phyloP scores from a whole-genome alignment of 805 yeast species.

The Kuraishia cidri region DNA sequence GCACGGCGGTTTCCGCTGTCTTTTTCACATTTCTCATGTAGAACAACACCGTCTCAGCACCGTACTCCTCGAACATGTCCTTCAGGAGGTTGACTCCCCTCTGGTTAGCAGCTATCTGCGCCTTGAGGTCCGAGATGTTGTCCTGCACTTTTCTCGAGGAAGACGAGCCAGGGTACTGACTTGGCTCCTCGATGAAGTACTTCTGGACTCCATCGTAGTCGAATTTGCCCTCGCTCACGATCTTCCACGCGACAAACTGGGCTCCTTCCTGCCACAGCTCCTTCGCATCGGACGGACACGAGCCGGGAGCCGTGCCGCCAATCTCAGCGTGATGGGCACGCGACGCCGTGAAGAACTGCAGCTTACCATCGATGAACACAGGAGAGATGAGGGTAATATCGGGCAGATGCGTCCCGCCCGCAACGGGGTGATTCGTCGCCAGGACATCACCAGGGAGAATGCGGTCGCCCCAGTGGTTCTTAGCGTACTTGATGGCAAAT shows the following conservation, averaged over 20 bases:
- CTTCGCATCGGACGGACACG: conserved; percentile 46
- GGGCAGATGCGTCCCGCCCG: conserved; percentile 38
- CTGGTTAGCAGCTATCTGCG: conserved; percentile 41
- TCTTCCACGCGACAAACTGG: conserved; percentile 40
- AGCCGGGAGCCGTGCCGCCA: conserved; percentile 52
- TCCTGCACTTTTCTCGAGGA: conserved; percentile 48
- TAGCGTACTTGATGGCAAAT: conserved; percentile 25
- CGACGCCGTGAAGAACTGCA: conserved; percentile 45
- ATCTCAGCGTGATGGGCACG: conserved; percentile 59
- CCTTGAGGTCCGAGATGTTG: conserved; percentile 40
- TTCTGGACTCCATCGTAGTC: conserved; percentile 41
- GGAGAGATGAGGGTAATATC: conserved; percentile 52
- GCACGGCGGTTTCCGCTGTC: conserved; percentile 37
- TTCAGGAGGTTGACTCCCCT: conserved; percentile 37
- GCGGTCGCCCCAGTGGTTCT: conserved; percentile 25
- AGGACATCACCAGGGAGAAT: conserved; percentile 33
- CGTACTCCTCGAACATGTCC: conserved; percentile 33
- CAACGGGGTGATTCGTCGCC: conserved; percentile 31
- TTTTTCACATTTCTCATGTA: conserved; percentile 37
- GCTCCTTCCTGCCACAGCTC: conserved; percentile 49
- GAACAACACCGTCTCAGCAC: conserved; percentile 29
- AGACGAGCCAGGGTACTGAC: conserved; percentile 39
- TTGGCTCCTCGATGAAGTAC: conserved; percentile 38
- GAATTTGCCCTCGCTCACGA: conserved; percentile 37
- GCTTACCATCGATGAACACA: conserved; percentile 33